Evolutionary conservation across 768 basidiomycete genomes (phyloP).

Genomic region (Pisolithus orientalis): DNA sequence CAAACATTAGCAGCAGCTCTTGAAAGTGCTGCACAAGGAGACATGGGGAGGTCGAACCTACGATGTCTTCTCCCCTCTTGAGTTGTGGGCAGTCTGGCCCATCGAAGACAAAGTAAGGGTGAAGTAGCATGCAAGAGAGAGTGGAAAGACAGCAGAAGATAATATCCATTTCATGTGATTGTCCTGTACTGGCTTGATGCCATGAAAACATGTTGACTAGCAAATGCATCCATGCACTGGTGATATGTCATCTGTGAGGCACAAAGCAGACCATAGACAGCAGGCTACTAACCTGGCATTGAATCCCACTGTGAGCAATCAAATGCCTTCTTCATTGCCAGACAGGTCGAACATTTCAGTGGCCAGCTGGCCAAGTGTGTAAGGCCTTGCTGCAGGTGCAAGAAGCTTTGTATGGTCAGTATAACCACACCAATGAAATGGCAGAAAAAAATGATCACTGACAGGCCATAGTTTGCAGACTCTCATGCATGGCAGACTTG

Average conservation of each 20-base stretch:
- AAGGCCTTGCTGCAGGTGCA: neutral
- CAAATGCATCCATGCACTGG: conserved; percentile 7
- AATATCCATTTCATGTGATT: conserved; percentile 38
- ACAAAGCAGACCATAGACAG: neutral
- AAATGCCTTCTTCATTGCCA: neutral
- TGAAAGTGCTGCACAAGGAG: conserved; percentile 17
- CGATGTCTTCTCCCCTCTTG: conserved; percentile 32
- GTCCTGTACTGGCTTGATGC: conserved; percentile 23
- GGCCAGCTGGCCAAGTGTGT: neutral
- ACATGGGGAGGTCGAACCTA: conserved; percentile 11
- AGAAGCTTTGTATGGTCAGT: neutral
- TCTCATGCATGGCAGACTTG: neutral
- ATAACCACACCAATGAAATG: no score
- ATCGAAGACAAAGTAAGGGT: conserved; percentile 46
- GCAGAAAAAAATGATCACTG: no score
- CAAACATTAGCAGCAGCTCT: conserved; percentile 35
- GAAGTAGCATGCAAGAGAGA: conserved; percentile 31
- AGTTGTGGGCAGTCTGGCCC: conserved; percentile 36
- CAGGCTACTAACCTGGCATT: neutral
- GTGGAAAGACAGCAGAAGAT: conserved; percentile 39
- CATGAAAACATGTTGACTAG: neutral
- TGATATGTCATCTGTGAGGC: neutral
- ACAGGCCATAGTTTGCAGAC: neutral
- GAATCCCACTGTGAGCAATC: neutral
- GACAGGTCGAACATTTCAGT: neutral